These are phyloP conservation scores for Lunularia cruciata DNA, from an alignment of 225 moss, liverwort and hornwort species.

Conservation along the genomic window DNA sequence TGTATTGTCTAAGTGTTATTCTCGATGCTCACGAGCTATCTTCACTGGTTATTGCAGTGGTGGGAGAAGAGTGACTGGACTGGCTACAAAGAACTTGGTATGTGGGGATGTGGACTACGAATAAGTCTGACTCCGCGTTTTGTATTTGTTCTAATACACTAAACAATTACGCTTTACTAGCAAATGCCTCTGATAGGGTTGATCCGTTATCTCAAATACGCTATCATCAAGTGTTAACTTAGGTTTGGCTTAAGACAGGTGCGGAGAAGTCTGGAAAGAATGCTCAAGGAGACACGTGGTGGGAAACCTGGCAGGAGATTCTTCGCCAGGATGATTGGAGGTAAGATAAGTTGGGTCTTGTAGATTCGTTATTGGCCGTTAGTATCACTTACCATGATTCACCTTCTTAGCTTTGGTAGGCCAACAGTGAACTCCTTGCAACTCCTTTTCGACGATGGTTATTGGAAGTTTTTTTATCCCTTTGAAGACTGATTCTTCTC, in stretches of 20 bases:
- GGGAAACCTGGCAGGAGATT: slow-evolving; percentile 99
- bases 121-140: too few relatives aligned
- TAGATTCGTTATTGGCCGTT: not conserved
- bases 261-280: slow-evolving; percentile 97
- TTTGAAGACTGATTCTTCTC: not conserved
- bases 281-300: slow-evolving; percentile 94
- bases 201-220: too few relatives aligned
- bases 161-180: too few relatives aligned
- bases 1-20: not conserved
- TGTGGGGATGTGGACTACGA: too few relatives aligned
- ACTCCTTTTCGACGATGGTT: not conserved
- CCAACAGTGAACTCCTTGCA: not conserved
- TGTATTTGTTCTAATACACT: too few relatives aligned
- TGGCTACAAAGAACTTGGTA: slow-evolving; percentile 99
- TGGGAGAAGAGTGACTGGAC: slow-evolving; percentile 99
- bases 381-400: too few relatives aligned
- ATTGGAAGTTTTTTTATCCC: not conserved
- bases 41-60: slow-evolving; percentile 67
- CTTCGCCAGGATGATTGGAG: slow-evolving; percentile 91
- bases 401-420: too few relatives aligned
- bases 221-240: not conserved
- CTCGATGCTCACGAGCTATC: slow-evolving; percentile 1
- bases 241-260: slow-evolving; percentile 53
- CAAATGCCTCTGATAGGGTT: too few relatives aligned
- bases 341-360: slow-evolving; percentile 30